Evolutionary conservation across 2,329 filamentous ascomycete genomes (phyloP).

Genomic region (Neofusicoccum laricinum): DNA sequence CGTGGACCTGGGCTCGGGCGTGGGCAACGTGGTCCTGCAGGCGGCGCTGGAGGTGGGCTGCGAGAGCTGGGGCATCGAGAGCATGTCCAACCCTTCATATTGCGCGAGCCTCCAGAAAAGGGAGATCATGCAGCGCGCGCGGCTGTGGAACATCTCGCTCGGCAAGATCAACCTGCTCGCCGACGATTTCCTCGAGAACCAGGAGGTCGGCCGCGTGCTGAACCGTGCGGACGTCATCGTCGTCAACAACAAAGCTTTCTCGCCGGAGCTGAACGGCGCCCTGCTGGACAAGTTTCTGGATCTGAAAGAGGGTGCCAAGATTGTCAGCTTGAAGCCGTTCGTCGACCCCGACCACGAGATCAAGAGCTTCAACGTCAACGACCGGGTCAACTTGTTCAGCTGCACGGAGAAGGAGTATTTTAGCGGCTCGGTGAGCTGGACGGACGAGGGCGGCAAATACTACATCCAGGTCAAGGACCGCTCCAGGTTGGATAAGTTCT

Average conservation of each 20-base stretch:
- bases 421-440: constrained; percentile 80
- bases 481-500: constrained; percentile 9
- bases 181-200: constrained; percentile 78
- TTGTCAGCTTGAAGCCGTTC: constrained; percentile 91
- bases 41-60: constrained; percentile 90
- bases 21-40: constrained; percentile 93
- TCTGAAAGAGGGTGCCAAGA: constrained; percentile 82
- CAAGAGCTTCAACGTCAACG: constrained; percentile 76
- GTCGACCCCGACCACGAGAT: constrained; percentile 78
- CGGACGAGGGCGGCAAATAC: constrained; percentile 76
- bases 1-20: constrained; percentile 90
- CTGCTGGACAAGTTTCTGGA: constrained; percentile 90
- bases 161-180: constrained; percentile 77
- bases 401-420: constrained; percentile 69
- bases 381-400: constrained; percentile 29
- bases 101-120: constrained; percentile 75
- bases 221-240: constrained; percentile 90
- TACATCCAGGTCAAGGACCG: constrained; percentile 39
- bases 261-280: constrained; percentile 77
- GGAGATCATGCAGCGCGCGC: constrained; percentile 74
- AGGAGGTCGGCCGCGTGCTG: constrained; percentile 67
- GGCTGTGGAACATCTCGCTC: constrained; percentile 81
- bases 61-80: constrained; percentile 93
- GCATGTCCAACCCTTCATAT: constrained; percentile 86
- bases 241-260: constrained; percentile 98